Conservation (phyloP, 192 early-diverging fungal species). For the Podila horticola region DNA sequence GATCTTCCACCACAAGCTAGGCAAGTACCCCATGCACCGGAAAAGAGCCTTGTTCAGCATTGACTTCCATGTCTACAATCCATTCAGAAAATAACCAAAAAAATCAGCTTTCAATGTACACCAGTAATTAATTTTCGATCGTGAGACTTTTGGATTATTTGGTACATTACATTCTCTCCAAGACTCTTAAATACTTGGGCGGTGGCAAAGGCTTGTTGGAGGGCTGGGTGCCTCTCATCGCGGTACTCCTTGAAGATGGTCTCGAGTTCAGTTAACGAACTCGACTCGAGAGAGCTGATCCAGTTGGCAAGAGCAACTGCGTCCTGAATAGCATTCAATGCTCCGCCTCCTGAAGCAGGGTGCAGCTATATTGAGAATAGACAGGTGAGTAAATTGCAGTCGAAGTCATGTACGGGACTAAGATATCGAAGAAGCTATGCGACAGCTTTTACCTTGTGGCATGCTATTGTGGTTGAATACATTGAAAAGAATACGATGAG, state of each 20-base stretch:
- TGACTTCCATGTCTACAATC: not conserved
- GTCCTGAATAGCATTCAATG: not conserved
- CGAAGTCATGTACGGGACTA: too few species aligned
- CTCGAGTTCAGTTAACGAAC: not conserved
- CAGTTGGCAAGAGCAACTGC: slow-evolving; percentile 8
- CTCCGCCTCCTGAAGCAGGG: slow-evolving; percentile 4
- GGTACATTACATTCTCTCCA: not conserved
- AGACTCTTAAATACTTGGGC: slow-evolving; percentile 6
- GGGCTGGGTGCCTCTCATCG: not conserved
- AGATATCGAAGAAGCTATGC: too few species aligned
- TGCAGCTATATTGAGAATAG: not conserved
- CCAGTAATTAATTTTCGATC: too few species aligned
- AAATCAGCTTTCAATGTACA: not conserved
- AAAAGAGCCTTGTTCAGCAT: not conserved
- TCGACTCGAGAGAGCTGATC: slow-evolving; percentile 4
- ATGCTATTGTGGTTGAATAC: too few species aligned
- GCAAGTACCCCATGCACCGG: not conserved
- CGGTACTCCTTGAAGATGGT: slow-evolving; percentile 6
- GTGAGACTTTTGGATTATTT: not conserved
- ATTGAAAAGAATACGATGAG: not conserved
- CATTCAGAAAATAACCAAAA: not conserved
- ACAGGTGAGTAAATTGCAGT: not conserved
- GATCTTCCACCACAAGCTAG: not conserved
- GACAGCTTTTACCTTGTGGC: too few species aligned
- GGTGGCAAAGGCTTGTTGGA: not conserved